phyloP scores from a whole-genome alignment of 441 rosid species.

The Corymbia citriodora region DNA sequence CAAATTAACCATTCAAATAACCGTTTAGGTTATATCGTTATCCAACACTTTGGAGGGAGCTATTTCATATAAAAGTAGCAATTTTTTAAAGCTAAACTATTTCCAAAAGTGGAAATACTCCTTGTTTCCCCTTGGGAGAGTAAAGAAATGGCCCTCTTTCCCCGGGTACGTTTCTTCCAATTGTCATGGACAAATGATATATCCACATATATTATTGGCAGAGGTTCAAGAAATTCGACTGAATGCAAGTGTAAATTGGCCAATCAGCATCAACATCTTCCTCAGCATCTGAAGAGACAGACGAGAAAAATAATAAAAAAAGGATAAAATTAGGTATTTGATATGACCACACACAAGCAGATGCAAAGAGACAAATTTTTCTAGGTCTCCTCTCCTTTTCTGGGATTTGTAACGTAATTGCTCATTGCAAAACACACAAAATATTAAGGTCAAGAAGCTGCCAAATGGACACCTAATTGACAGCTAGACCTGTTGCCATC shows the following conservation, averaged over 20 bases:
- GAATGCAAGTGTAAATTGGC: neutral
- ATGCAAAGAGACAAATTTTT: neutral
- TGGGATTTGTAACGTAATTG: neutral
- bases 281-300: neutral
- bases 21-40: neutral
- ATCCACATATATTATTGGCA: neutral
- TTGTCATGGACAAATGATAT: neutral
- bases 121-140: neutral
- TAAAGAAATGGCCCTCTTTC: neutral
- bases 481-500: neutral
- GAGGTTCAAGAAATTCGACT: neutral
- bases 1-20: neutral
- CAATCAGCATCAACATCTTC: neutral
- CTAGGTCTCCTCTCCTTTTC: neutral
- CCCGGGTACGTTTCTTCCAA: neutral
- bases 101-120: neutral
- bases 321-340: neutral
- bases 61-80: neutral
- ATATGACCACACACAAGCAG: neutral
- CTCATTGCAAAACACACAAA: neutral
- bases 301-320: neutral
- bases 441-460: neutral
- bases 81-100: neutral
- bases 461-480: neutral
- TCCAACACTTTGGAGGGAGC: neutral